Percentiles rank a stretch among this genome's conserved stretches.
phyloP scores from a whole-genome alignment of 805 yeast species.

The Suhomyces tanzawaensis region DNA sequence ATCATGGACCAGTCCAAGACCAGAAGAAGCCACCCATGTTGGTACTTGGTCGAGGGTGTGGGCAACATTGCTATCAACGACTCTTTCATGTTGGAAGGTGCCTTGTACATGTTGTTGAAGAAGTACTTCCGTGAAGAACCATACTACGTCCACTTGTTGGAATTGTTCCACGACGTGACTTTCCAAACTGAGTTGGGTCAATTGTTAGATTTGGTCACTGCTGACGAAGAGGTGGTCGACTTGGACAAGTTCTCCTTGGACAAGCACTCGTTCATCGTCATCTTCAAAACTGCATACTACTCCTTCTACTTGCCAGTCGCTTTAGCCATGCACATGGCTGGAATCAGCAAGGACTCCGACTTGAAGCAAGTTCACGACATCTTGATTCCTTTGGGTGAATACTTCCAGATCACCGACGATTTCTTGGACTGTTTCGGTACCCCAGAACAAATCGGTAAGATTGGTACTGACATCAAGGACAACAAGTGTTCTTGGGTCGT shows the following conservation, averaged over 20 bases:
- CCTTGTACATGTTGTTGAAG: slow-evolving; percentile 84
- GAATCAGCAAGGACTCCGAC: slow-evolving; percentile 65
- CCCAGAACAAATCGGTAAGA: slow-evolving; percentile 96
- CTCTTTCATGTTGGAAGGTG: slow-evolving; percentile 94
- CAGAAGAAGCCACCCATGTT: slow-evolving; percentile 98
- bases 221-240: slow-evolving; percentile 94
- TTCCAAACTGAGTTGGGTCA: slow-evolving; percentile 98
- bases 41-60: slow-evolving; percentile 82
- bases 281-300: slow-evolving; percentile 95
- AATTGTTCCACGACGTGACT: slow-evolving; percentile 94
- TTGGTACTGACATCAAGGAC: slow-evolving; percentile 97
- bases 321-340: slow-evolving; percentile 91
- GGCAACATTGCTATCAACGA: slow-evolving; percentile 96
- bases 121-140: slow-evolving; percentile 79
- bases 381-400: slow-evolving; percentile 93
- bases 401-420: slow-evolving; percentile 98
- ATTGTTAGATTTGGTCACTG: slow-evolving; percentile 90
- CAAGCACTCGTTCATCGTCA: slow-evolving; percentile 93
- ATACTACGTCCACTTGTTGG: slow-evolving; percentile 86
- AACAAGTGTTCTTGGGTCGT: slow-evolving; percentile 98
- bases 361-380: slow-evolving; percentile 85
- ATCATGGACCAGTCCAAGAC: slow-evolving; percentile 97
- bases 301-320: slow-evolving; percentile 97
- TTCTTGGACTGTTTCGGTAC: slow-evolving; percentile 95
- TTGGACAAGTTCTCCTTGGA: slow-evolving; percentile 78